Evolutionary conservation across 129 eudicot species (phyloP).

Genomic region (Deinandra increscens): DNA sequence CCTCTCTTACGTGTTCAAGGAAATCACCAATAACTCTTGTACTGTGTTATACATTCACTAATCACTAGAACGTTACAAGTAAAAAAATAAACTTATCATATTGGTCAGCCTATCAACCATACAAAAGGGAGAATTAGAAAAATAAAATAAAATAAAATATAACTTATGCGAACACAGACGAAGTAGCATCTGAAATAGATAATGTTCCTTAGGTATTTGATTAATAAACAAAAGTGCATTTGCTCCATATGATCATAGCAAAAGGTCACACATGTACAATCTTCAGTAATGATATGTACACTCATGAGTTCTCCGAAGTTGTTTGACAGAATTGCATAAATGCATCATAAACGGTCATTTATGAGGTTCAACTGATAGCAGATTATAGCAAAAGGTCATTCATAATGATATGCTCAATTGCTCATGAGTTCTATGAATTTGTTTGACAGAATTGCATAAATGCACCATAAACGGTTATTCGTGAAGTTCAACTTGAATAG

Average conservation of each 20-base stretch:
- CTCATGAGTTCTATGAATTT: neutral
- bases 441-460: neutral
- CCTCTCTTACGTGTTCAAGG: neutral
- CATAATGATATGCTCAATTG: neutral
- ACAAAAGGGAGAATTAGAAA: no score
- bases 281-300: neutral
- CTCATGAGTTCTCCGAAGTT: neutral
- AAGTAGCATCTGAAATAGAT: neutral
- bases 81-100: constrained; percentile 6
- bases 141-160: no score
- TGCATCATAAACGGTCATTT: neutral
- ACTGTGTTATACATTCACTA: neutral
- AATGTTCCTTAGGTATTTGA: constrained; percentile 5
- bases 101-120: neutral
- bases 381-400: constrained; percentile 10
- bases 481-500: neutral
- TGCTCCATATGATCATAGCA: constrained; percentile 3
- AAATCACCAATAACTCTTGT: neutral
- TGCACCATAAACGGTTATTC: neutral
- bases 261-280: neutral
- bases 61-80: neutral
- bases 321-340: neutral
- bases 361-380: constrained; percentile 11
- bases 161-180: neutral
- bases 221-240: neutral